These are phyloP conservation scores for Talaromyces sp. DNA, from an alignment of 2,329 filamentous ascomycete species.

Conservation along the genomic window DNA sequence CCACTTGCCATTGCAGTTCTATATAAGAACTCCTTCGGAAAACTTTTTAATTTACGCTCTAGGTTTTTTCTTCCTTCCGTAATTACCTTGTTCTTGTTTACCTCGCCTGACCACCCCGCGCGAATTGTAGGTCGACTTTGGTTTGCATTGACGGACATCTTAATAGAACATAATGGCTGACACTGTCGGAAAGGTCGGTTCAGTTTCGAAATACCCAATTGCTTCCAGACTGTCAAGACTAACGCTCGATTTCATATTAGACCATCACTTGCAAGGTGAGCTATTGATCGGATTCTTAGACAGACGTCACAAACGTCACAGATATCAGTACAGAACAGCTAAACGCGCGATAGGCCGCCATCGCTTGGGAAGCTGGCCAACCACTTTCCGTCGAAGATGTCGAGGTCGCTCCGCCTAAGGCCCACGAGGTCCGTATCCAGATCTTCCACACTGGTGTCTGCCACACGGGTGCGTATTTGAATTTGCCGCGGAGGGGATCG, in stretches of 20 bases:
- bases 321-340: conserved; percentile 15
- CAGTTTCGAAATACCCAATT: neutral
- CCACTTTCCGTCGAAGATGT: conserved; percentile 85
- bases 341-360: conserved; percentile 64
- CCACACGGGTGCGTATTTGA: conserved; percentile 71
- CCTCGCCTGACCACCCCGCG: conserved; percentile 4
- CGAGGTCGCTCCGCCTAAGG: conserved; percentile 83
- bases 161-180: conserved; percentile 45
- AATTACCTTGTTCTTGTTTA: neutral
- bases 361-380: conserved; percentile 95
- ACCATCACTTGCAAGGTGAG: conserved; percentile 83
- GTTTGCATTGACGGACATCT: neutral
- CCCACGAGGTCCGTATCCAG: conserved; percentile 94
- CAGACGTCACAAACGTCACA: neutral
- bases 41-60: neutral
- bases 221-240: neutral
- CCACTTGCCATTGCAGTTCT: neutral
- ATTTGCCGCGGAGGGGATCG: neutral
- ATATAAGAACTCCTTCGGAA: conserved; percentile 7
- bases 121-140: neutral
- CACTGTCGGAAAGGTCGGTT: conserved; percentile 55
- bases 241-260: conserved; percentile 44
- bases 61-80: neutral
- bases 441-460: conserved; percentile 98
- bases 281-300: neutral